Base-by-base conservation (phyloP, 2,329 filamentous ascomycete genomes). In the Pseudocercospora pini-densiflorae region DNA sequence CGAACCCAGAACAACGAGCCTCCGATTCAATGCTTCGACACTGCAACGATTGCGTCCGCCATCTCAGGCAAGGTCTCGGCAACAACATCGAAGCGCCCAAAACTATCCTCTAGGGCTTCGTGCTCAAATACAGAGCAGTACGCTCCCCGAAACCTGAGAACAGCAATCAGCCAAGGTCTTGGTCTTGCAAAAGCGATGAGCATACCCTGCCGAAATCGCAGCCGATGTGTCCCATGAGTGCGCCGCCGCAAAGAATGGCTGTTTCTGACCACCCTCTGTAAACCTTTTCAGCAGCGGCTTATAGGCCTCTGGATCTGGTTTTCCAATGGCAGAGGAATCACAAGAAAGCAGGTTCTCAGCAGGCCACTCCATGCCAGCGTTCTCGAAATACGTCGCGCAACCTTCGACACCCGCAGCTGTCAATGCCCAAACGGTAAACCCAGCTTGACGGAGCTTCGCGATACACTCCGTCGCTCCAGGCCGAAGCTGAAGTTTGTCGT, bases 161-260 rank as follows among this genome's bases (percentile, higher is more conserved):
- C 29, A 45, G 29, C 29, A 31, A 31, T 31, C 8, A 31, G 29
- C 29, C 29, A 31, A 31, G 29, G 29, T 9, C 29, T 31, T 31
- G 29, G 29, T 31, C 29, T 31, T 31, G 8, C 40, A 45, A n/a
- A 45, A 16, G 40, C 12, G 29, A 45, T 19, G 19, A 45, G 7
- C 73, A 68, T 67, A 79, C 71, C 84, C 84, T 12, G 79, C 79
- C 59, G 77, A 79, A 57, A 78, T 79, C 10, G 85, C 85, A 2
- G 84, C 83, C n/a, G 80, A 80, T 0, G 85, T 84, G 77, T 88
- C 85, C 86, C 85, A 87, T 78, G 83, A 83, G 75, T 87, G 85
- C 24, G 85, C 85, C 0, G 86, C 85, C 0, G 84, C 85, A 72
- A 87, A 87, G 85, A 85, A 87, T 40, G 79, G 79, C 67, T 31